Conservation (phyloP, 2,329 filamentous ascomycete genomes). For the Xylaria sp. region DNA sequence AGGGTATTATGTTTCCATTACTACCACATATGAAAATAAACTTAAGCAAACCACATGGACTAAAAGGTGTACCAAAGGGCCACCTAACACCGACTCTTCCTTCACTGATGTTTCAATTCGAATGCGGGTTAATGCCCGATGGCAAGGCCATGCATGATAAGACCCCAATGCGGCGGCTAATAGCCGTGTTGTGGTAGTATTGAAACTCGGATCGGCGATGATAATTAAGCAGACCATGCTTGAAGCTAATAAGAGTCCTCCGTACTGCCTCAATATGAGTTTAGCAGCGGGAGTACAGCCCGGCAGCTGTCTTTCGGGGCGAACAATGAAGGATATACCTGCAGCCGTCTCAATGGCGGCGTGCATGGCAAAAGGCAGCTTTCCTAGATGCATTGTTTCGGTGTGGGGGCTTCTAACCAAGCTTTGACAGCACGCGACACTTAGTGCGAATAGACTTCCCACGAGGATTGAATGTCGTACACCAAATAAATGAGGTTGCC, state of each 20-base stretch:
- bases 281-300: conserved; percentile 53
- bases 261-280: conserved; percentile 59
- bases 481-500: not conserved
- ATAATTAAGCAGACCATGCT: conserved; percentile 57
- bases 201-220: conserved; percentile 46
- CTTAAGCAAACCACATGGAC: conserved; percentile 55
- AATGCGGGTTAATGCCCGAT: conserved; percentile 55
- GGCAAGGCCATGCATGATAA: conserved; percentile 61
- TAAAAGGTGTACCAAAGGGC: conserved; percentile 58
- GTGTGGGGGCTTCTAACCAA: not conserved
- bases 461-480: not conserved
- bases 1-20: not conserved
- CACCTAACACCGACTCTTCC: conserved; percentile 53
- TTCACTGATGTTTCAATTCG: conserved; percentile 34
- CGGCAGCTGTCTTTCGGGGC: conserved; percentile 56
- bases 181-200: conserved; percentile 48
- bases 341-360: conserved; percentile 55
- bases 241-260: conserved; percentile 58
- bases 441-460: not conserved
- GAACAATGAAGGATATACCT: conserved; percentile 58
- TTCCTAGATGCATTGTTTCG: conserved; percentile 37
- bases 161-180: conserved; percentile 56
- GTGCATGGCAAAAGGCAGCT: conserved; percentile 54
- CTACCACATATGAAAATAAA: conserved; percentile 47
- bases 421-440: not conserved